A percentile compares a stretch with the other conserved stretches of the same genome.
Conservation (phyloP, 208 protist genomes). For the Vickermania ingenoplastis region DNA sequence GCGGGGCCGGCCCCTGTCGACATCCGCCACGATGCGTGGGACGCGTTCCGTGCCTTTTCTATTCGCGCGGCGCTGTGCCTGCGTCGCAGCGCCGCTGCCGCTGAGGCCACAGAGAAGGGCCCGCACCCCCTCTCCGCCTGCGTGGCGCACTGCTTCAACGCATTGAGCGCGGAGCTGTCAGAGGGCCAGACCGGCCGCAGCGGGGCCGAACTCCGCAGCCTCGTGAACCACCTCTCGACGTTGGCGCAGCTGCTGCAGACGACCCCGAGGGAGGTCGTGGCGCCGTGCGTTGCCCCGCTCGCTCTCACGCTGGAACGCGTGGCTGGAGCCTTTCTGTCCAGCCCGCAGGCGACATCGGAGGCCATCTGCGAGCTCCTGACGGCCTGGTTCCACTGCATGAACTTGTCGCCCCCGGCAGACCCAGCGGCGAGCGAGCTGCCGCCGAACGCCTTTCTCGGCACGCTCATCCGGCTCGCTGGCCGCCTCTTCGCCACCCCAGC, state of each 20-base stretch:
- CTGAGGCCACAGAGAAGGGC: background rate
- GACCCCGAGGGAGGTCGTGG: slow-evolving; percentile 8
- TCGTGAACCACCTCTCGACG: slow-evolving; percentile 9
- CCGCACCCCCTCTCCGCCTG: slow-evolving; percentile 10
- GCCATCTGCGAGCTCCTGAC: slow-evolving; percentile 33
- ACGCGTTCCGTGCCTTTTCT: slow-evolving; percentile 72
- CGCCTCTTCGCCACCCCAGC: background rate
- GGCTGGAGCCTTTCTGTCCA: slow-evolving; percentile 11
- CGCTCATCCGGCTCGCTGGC: slow-evolving; percentile 25
- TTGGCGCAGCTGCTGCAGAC: slow-evolving; percentile 20
- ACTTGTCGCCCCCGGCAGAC: slow-evolving; percentile 15
- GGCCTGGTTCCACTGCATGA: slow-evolving; percentile 53
- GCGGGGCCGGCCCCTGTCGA: background rate
- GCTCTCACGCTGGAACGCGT: slow-evolving; percentile 9
- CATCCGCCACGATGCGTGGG: slow-evolving; percentile 35
- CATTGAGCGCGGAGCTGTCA: slow-evolving; percentile 16
- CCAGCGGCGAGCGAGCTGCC: background rate
- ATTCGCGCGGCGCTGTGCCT: slow-evolving; percentile 46
- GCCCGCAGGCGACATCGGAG: slow-evolving; percentile 14
- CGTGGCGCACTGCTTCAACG: slow-evolving; percentile 30
- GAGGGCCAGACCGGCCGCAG: background rate
- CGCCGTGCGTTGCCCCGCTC: slow-evolving; percentile 8
- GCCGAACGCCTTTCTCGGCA: slow-evolving; percentile 14
- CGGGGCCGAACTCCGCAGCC: background rate
- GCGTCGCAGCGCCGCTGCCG: background rate